Conservation (phyloP, 306 rosid genomes). For the Adenanthera pavonina region DNA sequence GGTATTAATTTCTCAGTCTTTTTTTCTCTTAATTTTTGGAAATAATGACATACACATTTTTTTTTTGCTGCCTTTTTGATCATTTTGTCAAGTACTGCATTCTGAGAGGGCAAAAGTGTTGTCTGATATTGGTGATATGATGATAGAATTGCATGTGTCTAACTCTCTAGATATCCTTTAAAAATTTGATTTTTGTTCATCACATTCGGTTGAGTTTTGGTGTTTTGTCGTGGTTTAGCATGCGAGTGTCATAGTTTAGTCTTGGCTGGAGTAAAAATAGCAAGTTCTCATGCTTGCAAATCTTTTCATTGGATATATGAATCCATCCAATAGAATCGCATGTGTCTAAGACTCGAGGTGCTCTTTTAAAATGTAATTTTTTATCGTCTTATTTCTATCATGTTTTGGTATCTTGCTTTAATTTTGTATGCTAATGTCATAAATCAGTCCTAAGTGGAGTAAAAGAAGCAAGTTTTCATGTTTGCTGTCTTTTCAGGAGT, state of each 20-base stretch:
- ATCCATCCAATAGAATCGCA: too few relatives aligned
- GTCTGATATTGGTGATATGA: slow-evolving; percentile 12
- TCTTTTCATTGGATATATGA: too few relatives aligned
- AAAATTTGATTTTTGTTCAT: neutral
- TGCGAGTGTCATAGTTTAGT: neutral
- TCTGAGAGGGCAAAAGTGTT: slow-evolving; percentile 18
- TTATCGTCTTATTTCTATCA: too few relatives aligned
- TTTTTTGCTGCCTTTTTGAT: neutral
- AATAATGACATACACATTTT: neutral
- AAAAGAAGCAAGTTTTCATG: neutral
- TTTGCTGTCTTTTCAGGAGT: neutral
- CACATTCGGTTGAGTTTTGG: neutral
- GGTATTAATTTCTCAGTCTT: neutral
- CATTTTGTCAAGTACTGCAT: neutral
- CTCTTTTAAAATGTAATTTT: too few relatives aligned
- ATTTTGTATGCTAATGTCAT: too few relatives aligned
- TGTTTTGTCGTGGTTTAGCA: neutral
- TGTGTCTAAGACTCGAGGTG: too few relatives aligned
- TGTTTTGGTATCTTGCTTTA: too few relatives aligned
- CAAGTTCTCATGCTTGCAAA: too few relatives aligned
- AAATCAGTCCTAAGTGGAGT: neutral
- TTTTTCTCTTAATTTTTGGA: neutral
- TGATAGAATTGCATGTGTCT: neutral
- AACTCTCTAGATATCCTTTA: neutral
- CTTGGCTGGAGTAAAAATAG: too few relatives aligned